Evolutionary conservation across 164 flowering plant genomes (phyloP).

Genomic region (Malania oleifera): DNA sequence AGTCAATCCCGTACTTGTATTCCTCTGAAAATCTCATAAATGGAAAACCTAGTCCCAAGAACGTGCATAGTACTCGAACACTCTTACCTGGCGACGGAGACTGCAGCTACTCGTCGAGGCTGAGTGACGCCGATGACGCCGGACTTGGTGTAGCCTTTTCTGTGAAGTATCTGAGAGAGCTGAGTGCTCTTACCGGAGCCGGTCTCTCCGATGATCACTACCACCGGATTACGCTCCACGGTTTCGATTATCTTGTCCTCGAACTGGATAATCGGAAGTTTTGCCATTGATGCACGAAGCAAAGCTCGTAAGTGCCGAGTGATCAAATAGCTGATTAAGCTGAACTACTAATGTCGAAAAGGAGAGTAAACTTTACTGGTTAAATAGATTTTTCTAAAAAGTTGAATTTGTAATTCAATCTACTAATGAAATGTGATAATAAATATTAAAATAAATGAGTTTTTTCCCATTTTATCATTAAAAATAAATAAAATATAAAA

Average conservation of each 20-base stretch:
- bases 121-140: conserved; percentile 75
- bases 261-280: conserved; percentile 75
- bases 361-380: too few relatives aligned
- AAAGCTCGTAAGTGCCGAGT: too few relatives aligned
- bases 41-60: not conserved
- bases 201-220: conserved; percentile 89
- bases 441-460: too few relatives aligned
- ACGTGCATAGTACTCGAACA: not conserved
- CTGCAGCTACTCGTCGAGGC: conserved; percentile 97
- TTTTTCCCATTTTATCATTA: too few relatives aligned
- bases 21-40: too few relatives aligned
- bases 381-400: too few relatives aligned
- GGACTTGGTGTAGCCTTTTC: conserved; percentile 60
- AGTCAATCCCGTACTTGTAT: too few relatives aligned
- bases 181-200: conserved; percentile 99
- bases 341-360: too few relatives aligned
- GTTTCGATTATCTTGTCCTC: conserved; percentile 81
- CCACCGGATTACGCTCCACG: conserved; percentile 63
- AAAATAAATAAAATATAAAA: too few relatives aligned
- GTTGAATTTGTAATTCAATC: too few relatives aligned
- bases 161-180: conserved; percentile 83
- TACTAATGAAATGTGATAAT: too few relatives aligned
- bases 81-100: conserved; percentile 72
- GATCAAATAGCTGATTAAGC: too few relatives aligned
- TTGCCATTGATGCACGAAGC: conserved; percentile 27